These are phyloP conservation scores for Argentina anserina DNA, from an alignment of 306 rosid genomes.

Conservation along the genomic window DNA sequence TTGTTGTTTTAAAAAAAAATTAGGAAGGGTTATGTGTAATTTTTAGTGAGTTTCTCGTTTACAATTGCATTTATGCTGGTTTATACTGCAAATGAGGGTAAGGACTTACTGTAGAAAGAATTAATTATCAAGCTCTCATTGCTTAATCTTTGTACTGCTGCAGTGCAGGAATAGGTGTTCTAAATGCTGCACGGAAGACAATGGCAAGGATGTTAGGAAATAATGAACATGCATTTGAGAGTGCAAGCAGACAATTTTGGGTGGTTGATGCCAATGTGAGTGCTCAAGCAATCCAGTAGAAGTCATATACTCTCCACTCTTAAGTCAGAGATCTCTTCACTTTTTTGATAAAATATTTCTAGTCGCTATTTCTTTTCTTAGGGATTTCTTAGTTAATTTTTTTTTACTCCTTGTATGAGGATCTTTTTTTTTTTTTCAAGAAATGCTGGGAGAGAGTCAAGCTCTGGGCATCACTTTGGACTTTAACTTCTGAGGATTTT, in stretches of 20 bases:
- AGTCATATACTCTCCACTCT: not conserved
- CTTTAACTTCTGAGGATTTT: too few species aligned
- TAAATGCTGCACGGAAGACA: conserved; percentile 86
- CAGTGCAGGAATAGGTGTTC: conserved; percentile 99
- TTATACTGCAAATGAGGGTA: conserved; percentile 11
- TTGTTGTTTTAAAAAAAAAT: not conserved
- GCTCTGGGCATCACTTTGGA: too few species aligned
- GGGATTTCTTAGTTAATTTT: not conserved
- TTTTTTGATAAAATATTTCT: not conserved
- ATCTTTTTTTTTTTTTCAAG: not conserved
- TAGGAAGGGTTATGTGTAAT: not conserved
- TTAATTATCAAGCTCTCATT: conserved; percentile 16
- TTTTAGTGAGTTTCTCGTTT: not conserved
- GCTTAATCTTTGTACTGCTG: conserved; percentile 34
- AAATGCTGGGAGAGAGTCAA: too few species aligned
- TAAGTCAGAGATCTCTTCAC: not conserved
- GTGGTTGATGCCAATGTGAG: conserved; percentile 91
- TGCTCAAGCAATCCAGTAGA: not conserved
- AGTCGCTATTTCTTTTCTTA: not conserved
- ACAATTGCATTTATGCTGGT: not conserved
- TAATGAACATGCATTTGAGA: conserved; percentile 72
- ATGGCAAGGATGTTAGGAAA: conserved; percentile 99
- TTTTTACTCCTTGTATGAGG: not conserved
- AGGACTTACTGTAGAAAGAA: conserved; percentile 4
- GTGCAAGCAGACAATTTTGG: conserved; percentile 96